Evolutionary conservation across 139 green algal species (phyloP), one percentile per base, ranked within the genome.

Genomic region (Tetraselmis chui): DNA sequence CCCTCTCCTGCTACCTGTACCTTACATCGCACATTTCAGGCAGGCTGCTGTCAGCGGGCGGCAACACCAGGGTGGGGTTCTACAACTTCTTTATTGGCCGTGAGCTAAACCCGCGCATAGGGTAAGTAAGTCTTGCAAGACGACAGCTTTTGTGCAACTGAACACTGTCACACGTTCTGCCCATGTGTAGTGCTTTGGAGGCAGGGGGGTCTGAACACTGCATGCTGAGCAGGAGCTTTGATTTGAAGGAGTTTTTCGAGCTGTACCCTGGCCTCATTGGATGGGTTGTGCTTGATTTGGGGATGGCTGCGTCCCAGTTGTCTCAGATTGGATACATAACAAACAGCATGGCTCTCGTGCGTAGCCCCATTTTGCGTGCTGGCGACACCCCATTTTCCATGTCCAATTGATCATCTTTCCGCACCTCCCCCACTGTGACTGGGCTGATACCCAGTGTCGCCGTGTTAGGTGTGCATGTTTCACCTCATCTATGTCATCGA

Each of bases 241-340:
- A 98, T 84, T 78, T 94, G n/a, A 98, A 98, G 86, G 93, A 98
- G 83, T 98, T 97, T 81, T 97, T 92, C 80, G 95, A 98, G 90
- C 88, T 97, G 67, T 95, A 95, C 88, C 95, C 95, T 2, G 95
- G 93, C 29, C 79, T 96, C 24, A 95, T 95, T 2, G 93, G 89
- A 23, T 94, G 90, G 90, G 45, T 90, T 22, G 59, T 91, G 2
- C 80, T 94, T 5, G 83, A 94, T 59, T 29, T 95, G 82, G 89
- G 83, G 32, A 93, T 95, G 88, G 85, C 88, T 0, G 87, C 93
- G 79, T 95, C 94, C 87, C 92, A 96, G 90, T 75, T 85, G 31
- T 59, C 77, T 26, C 22, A 77, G 28, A 32, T 78, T 30, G 91
- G 91, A 0, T 32, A 75, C 23, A 81, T 97, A 0, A 92, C 89